Base-by-base conservation (phyloP, 768 basidiomycete species). In the button mushroom (Agaricus bisporus) region DNA sequence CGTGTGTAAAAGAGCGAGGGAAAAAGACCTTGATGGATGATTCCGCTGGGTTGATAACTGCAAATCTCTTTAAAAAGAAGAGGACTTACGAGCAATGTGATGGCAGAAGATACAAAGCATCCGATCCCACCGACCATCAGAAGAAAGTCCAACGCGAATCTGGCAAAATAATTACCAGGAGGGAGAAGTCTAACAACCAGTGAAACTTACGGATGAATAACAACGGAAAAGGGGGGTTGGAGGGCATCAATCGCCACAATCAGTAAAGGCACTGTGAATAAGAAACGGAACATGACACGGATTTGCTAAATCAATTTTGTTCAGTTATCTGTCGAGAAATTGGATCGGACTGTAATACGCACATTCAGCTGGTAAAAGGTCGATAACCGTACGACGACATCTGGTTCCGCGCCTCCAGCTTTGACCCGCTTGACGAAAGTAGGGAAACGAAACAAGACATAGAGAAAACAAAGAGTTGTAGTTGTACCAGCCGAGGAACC, bases 321-420 rank as follows among this genome's bases (percentile, higher is more conserved):
- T 59, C 48, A 52, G 50, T 52, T 32, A 47, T 36, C 44, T n/a
- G 25, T 15, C 18, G 43, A n/a, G 18, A 44, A 42, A 8, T 43
- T 0, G 18, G 38, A 28, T n/a, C 39, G 32, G 43, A 9, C 22
- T 44, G 32, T 61, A 44, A 4, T 4, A 62, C 88, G 56, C 56
- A 91, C 90, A 63, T 92, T 92, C 11, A 91, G 71, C 54, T 87
- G 78, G 64, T 85, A 88, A 63, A 90, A 92, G 3, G 81, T 88
- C 22, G 81, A 70, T 3, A 92, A 74, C 42, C 89, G 74, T 14
- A 88, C 76, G 46, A 92, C 84, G 6, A 92, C 84, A 32, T 79
- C 79, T 6, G 87, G 85, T 41, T 82, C 80, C 0, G 86, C 90
- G 12, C 90, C 86, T 56, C 85, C 88, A 4, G 73, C 71, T 63